These are phyloP conservation scores for Trebouxia sp. DNA, from an alignment of 139 green algal genomes.

Conservation along the genomic window DNA sequence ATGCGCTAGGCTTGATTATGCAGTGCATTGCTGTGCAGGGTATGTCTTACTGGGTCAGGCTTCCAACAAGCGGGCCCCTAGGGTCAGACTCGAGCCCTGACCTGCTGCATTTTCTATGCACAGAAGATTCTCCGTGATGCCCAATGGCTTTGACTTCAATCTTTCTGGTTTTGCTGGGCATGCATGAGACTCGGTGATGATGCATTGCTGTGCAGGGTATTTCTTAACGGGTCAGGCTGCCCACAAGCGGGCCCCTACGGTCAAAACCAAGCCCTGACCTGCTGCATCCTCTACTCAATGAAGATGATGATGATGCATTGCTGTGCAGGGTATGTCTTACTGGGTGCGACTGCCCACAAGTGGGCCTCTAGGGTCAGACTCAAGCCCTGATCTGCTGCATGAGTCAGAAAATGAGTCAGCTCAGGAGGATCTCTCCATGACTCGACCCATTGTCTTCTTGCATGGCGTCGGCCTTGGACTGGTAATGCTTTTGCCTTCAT, in stretches of 20 bases:
- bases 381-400: background rate
- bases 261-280: too few species aligned
- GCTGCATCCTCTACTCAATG: background rate
- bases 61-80: background rate
- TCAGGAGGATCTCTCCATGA: background rate
- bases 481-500: background rate
- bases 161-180: too few species aligned
- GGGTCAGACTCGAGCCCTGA: background rate
- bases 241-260: too few species aligned
- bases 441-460: conserved; percentile 54
- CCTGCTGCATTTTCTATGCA: background rate
- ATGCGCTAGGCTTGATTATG: too few species aligned
- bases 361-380: conserved; percentile 9
- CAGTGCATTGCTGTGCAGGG: background rate
- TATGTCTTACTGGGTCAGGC: conserved; percentile 46
- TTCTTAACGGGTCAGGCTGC: too few species aligned
- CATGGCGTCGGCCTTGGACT: conserved; percentile 58
- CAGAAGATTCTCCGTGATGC: too few species aligned
- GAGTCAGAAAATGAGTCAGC: conserved; percentile 8
- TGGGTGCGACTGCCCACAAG: conserved; percentile 34
- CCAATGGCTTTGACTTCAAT: too few species aligned
- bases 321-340: conserved; percentile 37
- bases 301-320: background rate
- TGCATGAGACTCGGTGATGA: too few species aligned
- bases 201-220: too few species aligned